Evolutionary conservation across 805 yeast genomes (phyloP), one percentile per base, ranked within the genome.

Genomic region (Dipodascopsis uninucleata): DNA sequence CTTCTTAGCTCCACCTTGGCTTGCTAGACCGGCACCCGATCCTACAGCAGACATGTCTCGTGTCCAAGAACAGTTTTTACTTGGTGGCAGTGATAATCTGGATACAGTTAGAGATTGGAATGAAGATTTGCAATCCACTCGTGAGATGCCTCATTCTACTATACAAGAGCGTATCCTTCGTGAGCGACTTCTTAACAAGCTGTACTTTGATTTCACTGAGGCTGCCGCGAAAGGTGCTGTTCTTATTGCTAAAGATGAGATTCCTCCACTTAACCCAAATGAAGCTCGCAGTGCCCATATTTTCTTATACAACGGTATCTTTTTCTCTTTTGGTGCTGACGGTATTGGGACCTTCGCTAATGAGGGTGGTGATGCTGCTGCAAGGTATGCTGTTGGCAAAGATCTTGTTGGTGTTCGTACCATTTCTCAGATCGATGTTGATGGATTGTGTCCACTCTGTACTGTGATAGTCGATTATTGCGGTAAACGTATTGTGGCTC

Each of bases 381-480:
- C 96, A 3, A 75, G 93, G 57, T 83, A 81, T 47, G 78, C 93
- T 21, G 76, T 81, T 8, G 74, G 77, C 41, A 89, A 85, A 67
- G 98, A 93, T 65, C 68, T 90, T 43, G 75, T 75, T 28, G 82
- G 89, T 21, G 76, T 87, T 36, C 79, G 76, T 58, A 73, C 76
- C 49, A 69, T 90, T 61, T 83, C 83, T 68, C 71, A 78, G 56
- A 66, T 82, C 34, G 86, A 83, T 57, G 60, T 78, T 26, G 68
- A 67, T 8, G 85, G 81, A 35, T 71, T 88, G 31, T 77, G 79
- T 59, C 81, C 82, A 40, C 71, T 90, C 48, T 77, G 85, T 57
- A 85, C 97, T 3, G 75, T 89, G n/a, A 74, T 88, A 47, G 85
- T 90, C 44, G 97, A 90, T 65, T 90, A 78, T 67, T 79, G 85